Conservation (phyloP, 768 basidiomycete genomes). For the Phallus indusiatus region DNA sequence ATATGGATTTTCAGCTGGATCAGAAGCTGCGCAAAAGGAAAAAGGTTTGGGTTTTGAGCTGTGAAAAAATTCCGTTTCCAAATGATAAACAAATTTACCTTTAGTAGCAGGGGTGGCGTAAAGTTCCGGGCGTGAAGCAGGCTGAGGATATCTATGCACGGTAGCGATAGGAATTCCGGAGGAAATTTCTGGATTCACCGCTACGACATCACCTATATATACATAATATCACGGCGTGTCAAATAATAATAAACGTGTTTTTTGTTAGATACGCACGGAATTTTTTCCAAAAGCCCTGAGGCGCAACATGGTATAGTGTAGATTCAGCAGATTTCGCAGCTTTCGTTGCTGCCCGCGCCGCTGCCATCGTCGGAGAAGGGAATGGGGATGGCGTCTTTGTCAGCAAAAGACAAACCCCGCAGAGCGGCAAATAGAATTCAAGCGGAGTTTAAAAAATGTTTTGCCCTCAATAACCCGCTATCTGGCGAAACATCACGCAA, state of each 20-base stretch:
- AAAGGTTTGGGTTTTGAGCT: background rate
- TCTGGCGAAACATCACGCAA: constrained; percentile 3
- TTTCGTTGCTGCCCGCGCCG: constrained; percentile 48
- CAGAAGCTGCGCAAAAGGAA: constrained; percentile 47
- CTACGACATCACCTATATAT: constrained; percentile 72
- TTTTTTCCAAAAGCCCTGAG: constrained; percentile 95
- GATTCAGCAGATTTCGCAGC: constrained; percentile 53
- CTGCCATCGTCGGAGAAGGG: background rate
- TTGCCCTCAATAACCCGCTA: background rate
- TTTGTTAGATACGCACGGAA: constrained; percentile 53
- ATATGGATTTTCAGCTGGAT: constrained; percentile 85
- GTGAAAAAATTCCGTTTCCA: background rate
- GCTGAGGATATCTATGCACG: constrained; percentile 73
- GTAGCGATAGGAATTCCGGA: constrained; percentile 73
- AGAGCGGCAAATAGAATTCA: background rate
- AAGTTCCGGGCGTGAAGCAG: constrained; percentile 78
- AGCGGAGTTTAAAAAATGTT: background rate
- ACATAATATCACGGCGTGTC: background rate
- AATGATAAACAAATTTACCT: constrained; percentile 36
- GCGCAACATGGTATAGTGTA: constrained; percentile 81
- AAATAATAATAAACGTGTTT: background rate
- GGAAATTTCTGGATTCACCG: constrained; percentile 85
- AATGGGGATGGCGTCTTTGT: background rate
- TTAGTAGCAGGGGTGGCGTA: constrained; percentile 85
- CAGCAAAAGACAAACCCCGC: background rate